Evolutionary conservation across 106 monocot genomes (phyloP), one percentile per base, ranked within the genome.

Genomic region (Alisma plantagoaquatica): DNA sequence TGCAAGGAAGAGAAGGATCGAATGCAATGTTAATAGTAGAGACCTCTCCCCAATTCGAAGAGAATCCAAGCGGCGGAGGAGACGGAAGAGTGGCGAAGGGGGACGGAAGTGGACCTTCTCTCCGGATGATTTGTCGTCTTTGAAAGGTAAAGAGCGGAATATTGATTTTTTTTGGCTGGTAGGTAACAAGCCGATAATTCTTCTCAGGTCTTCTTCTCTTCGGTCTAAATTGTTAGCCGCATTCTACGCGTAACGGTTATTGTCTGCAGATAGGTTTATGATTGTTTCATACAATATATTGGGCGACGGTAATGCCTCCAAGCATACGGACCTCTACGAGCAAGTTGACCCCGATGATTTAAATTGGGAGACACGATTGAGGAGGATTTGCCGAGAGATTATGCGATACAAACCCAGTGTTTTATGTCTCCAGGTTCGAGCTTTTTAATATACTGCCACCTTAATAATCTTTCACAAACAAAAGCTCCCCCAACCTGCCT

Each of bases 221-320:
- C 41, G 25, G 15, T 41, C 3, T 51, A 6, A 8, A 19, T 7
- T 29, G 1, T 6, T 46, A 49, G 45, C 12, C 22, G 46, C 11
- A 11, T 30, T 33, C 21, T 6, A 15, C 2, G 2, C 19, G 33
- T 35, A 21, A 38, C 33, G 32, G 32, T 17, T 21, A 33, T 46
- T 41, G 28, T 9, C 23, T 66, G 54, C 77, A 83, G 83, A 66
- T 16, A 73, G 71, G 60, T 70, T 83, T 65, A 56, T 67, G 3
- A 32, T 77, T 10, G 74, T 74, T 50, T 77, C 77, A 2, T 83
- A 83, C 25, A 83, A 77, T 38, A 75, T 83, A 38, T 55, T 83
- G 70, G 77, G 70, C 12, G 74, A 64, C 23, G 77, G 61, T 16
- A 83, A 83, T 33, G 77, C 60, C 23, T 68, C 67, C 19, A 71